Conservation (phyloP, 352 stramenopile species). For the Phytophthora quininea region DNA sequence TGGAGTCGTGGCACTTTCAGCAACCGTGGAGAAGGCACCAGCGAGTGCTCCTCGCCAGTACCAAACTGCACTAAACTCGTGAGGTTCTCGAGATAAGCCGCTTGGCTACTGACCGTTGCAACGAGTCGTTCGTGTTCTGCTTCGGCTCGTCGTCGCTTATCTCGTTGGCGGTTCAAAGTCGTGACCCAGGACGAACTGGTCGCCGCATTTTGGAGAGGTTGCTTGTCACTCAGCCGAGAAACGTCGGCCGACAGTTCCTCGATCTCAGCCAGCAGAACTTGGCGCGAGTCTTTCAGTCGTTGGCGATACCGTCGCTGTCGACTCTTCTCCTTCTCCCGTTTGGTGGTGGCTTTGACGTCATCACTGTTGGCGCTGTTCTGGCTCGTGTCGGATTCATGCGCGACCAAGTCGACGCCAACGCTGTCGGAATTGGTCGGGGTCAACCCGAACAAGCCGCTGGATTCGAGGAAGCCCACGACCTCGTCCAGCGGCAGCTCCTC, state of each 20-base stretch:
- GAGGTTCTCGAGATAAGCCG: constrained; percentile 15
- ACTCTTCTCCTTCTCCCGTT: constrained; percentile 20
- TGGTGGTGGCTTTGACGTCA: neutral
- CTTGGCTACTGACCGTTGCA: constrained; percentile 16
- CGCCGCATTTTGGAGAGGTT: neutral
- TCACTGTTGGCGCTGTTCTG: neutral
- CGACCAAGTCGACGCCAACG: neutral
- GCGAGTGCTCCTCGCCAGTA: neutral
- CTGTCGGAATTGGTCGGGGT: neutral
- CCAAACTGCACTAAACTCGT: neutral
- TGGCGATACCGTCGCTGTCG: constrained; percentile 28
- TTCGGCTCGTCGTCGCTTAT: constrained; percentile 11
- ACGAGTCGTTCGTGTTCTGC: constrained; percentile 16
- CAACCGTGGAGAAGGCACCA: neutral
- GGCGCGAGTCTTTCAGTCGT: constrained; percentile 13
- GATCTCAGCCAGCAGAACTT: constrained; percentile 14
- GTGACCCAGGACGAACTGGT: constrained; percentile 2
- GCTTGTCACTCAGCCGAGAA: neutral
- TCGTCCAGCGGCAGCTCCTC: neutral
- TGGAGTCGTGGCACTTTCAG: neutral
- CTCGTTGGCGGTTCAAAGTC: constrained; percentile 3
- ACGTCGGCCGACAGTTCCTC: constrained; percentile 16
- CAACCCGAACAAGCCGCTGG: neutral
- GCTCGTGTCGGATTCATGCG: neutral
- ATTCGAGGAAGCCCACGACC: constrained; percentile 1